phyloP scores from a whole-genome alignment of 1,139 yeast genomes.

The Kodamaea sp. region DNA sequence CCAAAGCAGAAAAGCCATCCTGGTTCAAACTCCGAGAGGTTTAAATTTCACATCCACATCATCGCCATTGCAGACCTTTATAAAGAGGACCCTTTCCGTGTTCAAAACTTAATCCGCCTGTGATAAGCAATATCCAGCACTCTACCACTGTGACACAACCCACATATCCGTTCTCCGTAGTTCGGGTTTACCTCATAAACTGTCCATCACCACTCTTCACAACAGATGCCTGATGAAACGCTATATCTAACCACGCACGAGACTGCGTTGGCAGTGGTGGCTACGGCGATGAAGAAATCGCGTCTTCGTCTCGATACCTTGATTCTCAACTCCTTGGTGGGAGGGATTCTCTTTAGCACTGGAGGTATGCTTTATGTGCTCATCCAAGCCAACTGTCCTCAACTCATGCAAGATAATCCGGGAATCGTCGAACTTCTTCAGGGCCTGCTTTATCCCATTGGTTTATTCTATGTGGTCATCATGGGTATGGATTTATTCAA shows the following conservation, averaged over 20 bases:
- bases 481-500: slow-evolving; percentile 76
- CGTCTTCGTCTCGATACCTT: slow-evolving; percentile 61
- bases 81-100: too few relatives aligned
- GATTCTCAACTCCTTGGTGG: slow-evolving; percentile 62
- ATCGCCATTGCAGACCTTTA: too few relatives aligned
- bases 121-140: too few relatives aligned
- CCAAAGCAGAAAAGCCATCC: too few relatives aligned
- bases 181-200: too few relatives aligned
- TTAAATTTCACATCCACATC: too few relatives aligned
- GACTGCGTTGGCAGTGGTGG: slow-evolving; percentile 78
- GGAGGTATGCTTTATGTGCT: slow-evolving; percentile 73
- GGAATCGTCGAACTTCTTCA: slow-evolving; percentile 56
- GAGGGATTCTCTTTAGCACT: slow-evolving; percentile 66
- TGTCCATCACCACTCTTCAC: too few relatives aligned
- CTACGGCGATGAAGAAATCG: slow-evolving; percentile 80
- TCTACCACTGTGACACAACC: too few relatives aligned
- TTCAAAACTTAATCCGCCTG: too few relatives aligned
- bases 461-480: slow-evolving; percentile 69
- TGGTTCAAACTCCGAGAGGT: too few relatives aligned
- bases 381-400: slow-evolving; percentile 54
- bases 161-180: too few relatives aligned
- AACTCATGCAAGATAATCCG: slow-evolving; percentile 42
- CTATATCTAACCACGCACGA: slow-evolving; percentile 70
- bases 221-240: slow-evolving; percentile 16
- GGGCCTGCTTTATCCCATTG: slow-evolving; percentile 65